Conservation (phyloP, 129 eudicot genomes). For the Dittrichia graveolens region DNA sequence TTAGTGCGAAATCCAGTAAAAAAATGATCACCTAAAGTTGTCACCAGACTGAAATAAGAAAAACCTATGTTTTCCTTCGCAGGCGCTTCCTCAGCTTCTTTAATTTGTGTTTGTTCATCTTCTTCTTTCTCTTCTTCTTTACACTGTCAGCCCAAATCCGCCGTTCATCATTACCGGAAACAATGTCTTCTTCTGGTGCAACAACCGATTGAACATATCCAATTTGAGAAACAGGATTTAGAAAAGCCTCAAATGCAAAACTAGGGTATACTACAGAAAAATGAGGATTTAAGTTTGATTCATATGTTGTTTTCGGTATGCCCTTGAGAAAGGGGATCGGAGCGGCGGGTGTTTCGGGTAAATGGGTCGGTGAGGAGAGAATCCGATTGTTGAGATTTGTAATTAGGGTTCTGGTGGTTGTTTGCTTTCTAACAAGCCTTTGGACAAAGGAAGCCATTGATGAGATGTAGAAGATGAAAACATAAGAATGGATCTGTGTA, state of each 20-base stretch:
- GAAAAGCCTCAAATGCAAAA: conserved; percentile 57
- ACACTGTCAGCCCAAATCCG: conserved; percentile 85
- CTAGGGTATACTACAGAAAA: conserved; percentile 42
- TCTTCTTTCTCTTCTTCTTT: conserved; percentile 92
- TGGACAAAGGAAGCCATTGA: conserved; percentile 55
- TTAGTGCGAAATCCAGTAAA: conserved; percentile 24
- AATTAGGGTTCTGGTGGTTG: conserved; percentile 37
- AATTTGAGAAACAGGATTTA: conserved; percentile 44
- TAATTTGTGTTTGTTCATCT: conserved; percentile 90
- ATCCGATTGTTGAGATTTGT: conserved; percentile 38
- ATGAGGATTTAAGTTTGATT: conserved; percentile 15
- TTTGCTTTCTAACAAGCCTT: conserved; percentile 43
- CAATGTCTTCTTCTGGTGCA: conserved; percentile 32
- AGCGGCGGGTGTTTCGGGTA: conserved; percentile 7
- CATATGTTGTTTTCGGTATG: conserved; percentile 25
- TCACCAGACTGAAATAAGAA: conserved; percentile 22
- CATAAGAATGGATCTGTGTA: conserved; percentile 30
- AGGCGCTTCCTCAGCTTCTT: conserved; percentile 87
- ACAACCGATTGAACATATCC: conserved; percentile 34
- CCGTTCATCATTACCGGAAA: conserved; percentile 23
- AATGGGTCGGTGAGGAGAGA: conserved; percentile 33
- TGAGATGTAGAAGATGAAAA: conserved; percentile 27
- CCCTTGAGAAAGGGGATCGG: conserved; percentile 24
- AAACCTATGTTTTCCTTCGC: conserved; percentile 55
- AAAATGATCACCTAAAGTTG: not conserved